Base-by-base conservation (phyloP, 2,329 filamentous ascomycete species). In the Fusarium keratoplasticum region DNA sequence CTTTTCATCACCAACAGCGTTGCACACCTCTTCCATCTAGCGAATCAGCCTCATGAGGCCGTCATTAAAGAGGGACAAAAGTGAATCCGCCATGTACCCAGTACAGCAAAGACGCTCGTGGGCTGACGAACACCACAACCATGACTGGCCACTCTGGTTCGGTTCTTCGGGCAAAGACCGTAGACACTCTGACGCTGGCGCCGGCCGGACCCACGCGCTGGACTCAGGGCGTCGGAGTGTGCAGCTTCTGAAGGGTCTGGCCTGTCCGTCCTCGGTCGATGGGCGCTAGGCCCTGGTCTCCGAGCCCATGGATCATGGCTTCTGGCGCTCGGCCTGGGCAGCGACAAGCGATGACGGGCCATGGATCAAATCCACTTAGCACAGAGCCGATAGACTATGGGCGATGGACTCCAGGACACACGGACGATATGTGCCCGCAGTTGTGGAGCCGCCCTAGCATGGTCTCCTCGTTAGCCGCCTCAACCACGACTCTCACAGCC, bases 61-160 rank as follows among this genome's bases (percentile, higher is more conserved):
- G 25, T 27, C 52, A 60, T 50, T 29, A 44, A 44, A n/a, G 38
- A 40, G 29, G 6, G 14, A 20, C 61, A 33, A 29, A 52, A 18
- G 54, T 50, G 29, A 59, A 33, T 29, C 20, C 16, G 42, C 27
- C 44, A 33, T 42, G 44, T 57, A 58, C n/a, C 14, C 25, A 52
- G 52, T 35, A 72, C 52, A 66, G 31, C 57, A 73, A 36, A 70
- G 59, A 61, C 50, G 57, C 40, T 64, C 58, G 71, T 73, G 62
- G 69, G 73, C 76, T 79, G 74, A 79, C 73, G 70, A 79, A 77
- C 69, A 29, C 66, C 61, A 70, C 52, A 47, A 47, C 70, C 66
- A 75, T 78, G 73, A 79, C 71, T 78, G 77, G 77, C 42, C 72
- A 57, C 57, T 68, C 20, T 62, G 54, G 55, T 64, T 57, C 57